These are phyloP conservation scores for Quercus bicolor DNA, from an alignment of 306 rosid genomes.

Conservation along the genomic window DNA sequence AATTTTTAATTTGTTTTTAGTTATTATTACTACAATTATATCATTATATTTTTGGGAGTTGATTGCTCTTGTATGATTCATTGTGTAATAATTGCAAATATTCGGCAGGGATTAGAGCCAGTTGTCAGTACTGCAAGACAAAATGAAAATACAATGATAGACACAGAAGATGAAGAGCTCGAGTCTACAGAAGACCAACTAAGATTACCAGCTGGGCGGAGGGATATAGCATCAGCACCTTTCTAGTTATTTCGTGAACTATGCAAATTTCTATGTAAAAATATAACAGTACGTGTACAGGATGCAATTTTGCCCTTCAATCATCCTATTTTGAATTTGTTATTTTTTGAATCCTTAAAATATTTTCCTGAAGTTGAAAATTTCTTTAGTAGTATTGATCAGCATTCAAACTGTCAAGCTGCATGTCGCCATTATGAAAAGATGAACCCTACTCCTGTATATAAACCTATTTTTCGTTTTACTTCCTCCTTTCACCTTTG, in stretches of 20 bases:
- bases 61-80: not conserved
- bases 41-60: not conserved
- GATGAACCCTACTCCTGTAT: not conserved
- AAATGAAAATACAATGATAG: conserved; percentile 11
- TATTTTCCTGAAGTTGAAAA: not conserved
- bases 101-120: conserved; percentile 58
- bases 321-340: not conserved
- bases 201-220: not conserved
- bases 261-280: not conserved
- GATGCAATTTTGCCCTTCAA: not conserved
- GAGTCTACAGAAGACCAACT: not conserved
- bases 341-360: not conserved
- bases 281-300: not conserved
- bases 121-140: conserved; percentile 35
- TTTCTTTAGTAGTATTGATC: no score
- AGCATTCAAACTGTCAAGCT: no score
- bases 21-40: no score
- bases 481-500: not conserved
- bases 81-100: not conserved
- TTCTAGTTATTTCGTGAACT: conserved; percentile 23
- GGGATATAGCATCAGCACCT: conserved; percentile 65
- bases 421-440: no score
- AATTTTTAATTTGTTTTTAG: no score
- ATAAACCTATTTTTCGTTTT: not conserved
- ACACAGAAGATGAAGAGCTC: conserved; percentile 15